Base-by-base conservation (phyloP, 2,329 filamentous ascomycete species). In the Pseudogymnoascus sp. region DNA sequence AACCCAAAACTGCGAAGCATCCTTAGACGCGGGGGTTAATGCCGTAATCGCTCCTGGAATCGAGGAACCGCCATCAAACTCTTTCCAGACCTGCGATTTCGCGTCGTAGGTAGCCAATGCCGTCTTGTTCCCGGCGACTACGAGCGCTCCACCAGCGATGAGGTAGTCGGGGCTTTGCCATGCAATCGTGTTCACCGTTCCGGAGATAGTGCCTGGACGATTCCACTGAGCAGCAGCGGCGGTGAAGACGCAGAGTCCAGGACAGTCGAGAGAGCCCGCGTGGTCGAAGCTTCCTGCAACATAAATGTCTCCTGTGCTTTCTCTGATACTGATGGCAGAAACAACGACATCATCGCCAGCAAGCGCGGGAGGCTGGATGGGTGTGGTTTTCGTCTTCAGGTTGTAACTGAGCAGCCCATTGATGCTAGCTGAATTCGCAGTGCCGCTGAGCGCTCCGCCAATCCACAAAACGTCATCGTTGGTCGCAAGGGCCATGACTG, bases 231-330 rank as follows among this genome's bases (percentile, higher is more conserved):
- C 82, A 4, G 81, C 80, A 6, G 83, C 78, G 2, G 86, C 84
- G 71, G 89, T 86, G 76, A 90, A 96, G 63, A 88, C 79, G 75
- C 94, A 99, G 25, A 99, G 83, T 55, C 85, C 87, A 3, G 88
- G 86, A 72, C 94, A 99, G 42, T 84, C 86, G 31, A 97, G 81
- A 4, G 88, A 87, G 29, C 94, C 94, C 15, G 92, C 94, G 33
- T 83, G 84, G n/a, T 84, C 79, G 71, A 97, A 99, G 8, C 83
- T 85, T 33, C 94, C 94, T 38, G 89, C 93, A 33, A 99, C 89
- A 71, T 89, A 99, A 10, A 99, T 80, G 59, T 94, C 85, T 1
- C 81, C 80, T 15, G 85, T 86, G 61, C 82, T 83, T 0, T 90
- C 89, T 62, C 87, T 88, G 7, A 87, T 80, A 9, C 85, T 83